Evolutionary conservation across 257 asterid genomes (phyloP).

Genomic region (Jasminum sambac): DNA sequence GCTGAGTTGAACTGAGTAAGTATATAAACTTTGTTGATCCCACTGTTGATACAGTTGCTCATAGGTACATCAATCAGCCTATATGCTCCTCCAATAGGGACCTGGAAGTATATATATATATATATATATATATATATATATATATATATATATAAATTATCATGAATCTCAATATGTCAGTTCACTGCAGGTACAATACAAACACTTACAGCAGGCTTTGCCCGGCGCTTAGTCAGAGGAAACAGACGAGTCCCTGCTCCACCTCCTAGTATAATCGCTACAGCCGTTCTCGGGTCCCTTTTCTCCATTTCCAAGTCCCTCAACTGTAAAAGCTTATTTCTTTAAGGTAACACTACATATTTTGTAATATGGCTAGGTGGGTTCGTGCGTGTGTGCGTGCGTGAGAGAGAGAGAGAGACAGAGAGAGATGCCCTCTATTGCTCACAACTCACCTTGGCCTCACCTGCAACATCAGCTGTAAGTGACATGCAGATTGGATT

Average conservation of each 20-base stretch:
- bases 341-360: conserved; percentile 1
- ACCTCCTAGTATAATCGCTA: conserved; percentile 90
- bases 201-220: conserved; percentile 89
- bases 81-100: conserved; percentile 96
- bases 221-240: conserved; percentile 93
- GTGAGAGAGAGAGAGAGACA: too few species aligned
- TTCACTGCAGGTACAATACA: conserved; percentile 10
- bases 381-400: too few species aligned
- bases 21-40: conserved; percentile 90
- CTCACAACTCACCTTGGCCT: conserved; percentile 70
- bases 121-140: too few species aligned
- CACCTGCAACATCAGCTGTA: conserved; percentile 65
- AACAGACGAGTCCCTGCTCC: conserved; percentile 98
- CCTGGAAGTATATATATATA: conserved; percentile 60
- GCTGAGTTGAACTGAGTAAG: conserved; percentile 97
- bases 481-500: conserved; percentile 55
- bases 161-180: background rate
- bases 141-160: too few species aligned
- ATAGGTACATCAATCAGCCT: conserved; percentile 96
- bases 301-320: conserved; percentile 73
- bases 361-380: background rate
- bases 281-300: conserved; percentile 74
- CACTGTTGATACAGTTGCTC: conserved; percentile 98
- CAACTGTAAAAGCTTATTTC: conserved; percentile 39
- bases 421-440: background rate